Evolutionary conservation across 2,329 filamentous ascomycete species (phyloP).

Genomic region (Nemania bipapillata): DNA sequence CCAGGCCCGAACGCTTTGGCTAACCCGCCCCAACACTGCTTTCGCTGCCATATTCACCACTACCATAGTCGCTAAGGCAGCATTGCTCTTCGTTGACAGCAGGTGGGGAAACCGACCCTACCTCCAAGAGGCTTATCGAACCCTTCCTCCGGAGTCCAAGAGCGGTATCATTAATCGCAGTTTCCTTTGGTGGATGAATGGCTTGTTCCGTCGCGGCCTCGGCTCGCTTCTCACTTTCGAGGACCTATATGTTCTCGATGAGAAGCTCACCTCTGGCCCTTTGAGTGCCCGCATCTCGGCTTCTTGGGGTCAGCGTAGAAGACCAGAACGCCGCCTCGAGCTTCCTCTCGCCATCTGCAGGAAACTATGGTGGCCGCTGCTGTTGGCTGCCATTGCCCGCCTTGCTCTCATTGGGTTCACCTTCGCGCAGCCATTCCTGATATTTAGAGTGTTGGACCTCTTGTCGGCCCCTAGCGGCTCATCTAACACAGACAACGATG

Average conservation of each 20-base stretch:
- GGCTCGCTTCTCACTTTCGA: not conserved
- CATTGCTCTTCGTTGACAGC: not conserved
- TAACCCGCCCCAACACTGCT: not conserved
- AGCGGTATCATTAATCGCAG: not conserved
- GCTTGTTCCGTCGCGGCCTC: not conserved
- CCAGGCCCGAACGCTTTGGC: constrained; percentile 3
- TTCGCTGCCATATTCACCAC: not conserved
- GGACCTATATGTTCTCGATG: not conserved
- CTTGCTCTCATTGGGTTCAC: not conserved
- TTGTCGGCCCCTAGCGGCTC: not conserved
- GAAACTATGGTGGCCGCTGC: not conserved
- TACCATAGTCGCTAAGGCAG: not conserved
- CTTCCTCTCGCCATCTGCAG: not conserved
- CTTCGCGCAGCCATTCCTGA: constrained; percentile 1
- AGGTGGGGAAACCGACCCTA: not conserved
- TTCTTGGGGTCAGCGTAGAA: not conserved
- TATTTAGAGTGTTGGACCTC: not conserved
- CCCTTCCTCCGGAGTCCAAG: not conserved
- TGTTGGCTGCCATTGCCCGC: not conserved
- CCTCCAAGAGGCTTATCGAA: not conserved
- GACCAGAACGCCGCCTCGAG: not conserved
- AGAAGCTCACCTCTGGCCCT: not conserved
- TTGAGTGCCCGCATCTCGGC: not conserved
- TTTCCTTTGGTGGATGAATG: not conserved
- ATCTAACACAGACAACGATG: not conserved